Conservation (phyloP, 805 yeast species). For the Zygosaccharomyces pseudorouxii region DNA sequence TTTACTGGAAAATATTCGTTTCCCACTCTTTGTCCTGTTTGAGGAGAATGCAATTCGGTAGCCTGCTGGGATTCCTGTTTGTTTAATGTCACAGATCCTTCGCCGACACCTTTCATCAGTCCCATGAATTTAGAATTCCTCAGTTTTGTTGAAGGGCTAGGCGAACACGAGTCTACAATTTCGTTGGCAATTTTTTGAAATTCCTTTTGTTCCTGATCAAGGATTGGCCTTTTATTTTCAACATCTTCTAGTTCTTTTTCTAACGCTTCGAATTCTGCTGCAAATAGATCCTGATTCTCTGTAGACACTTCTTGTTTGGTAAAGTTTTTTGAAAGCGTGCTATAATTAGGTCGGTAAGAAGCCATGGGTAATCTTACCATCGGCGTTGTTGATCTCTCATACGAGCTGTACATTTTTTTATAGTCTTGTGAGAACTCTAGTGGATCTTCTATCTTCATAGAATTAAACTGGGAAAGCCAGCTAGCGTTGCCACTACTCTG, state of each 20-base stretch:
- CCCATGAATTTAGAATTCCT: constrained; percentile 30
- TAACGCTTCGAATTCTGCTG: constrained; percentile 22
- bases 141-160: constrained; percentile 19
- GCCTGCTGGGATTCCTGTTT: constrained; percentile 12
- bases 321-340: neutral
- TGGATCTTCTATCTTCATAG: constrained; percentile 29
- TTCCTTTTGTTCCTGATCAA: constrained; percentile 23
- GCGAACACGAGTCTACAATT: constrained; percentile 21
- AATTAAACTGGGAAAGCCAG: constrained; percentile 28
- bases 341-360: neutral
- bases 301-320: neutral
- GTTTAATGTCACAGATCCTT: constrained; percentile 30
- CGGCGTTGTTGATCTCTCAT: constrained; percentile 16
- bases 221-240: neutral
- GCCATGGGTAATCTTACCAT: constrained; percentile 6
- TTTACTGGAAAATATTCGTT: constrained; percentile 26
- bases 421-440: constrained; percentile 30
- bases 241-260: constrained; percentile 21
- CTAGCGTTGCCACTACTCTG: neutral
- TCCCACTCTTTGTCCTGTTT: constrained; percentile 27
- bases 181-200: constrained; percentile 27
- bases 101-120: constrained; percentile 30
- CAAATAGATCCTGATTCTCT: constrained; percentile 10
- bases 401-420: constrained; percentile 25
- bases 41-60: constrained; percentile 24